These are phyloP conservation scores for Yarrowia yakushimensis DNA, from an alignment of 805 yeast genomes.

Conservation along the genomic window DNA sequence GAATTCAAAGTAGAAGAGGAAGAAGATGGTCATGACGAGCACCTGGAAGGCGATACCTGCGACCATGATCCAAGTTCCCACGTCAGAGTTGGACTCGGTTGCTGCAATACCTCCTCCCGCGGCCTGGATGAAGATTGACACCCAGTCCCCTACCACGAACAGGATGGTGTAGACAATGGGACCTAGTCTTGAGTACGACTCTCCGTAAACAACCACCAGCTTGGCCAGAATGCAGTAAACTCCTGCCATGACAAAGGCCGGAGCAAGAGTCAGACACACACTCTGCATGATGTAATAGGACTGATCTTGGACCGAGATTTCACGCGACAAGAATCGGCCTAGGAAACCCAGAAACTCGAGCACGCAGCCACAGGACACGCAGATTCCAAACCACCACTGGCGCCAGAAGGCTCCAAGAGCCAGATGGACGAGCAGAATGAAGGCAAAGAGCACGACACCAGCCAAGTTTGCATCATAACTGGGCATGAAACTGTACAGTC, in stretches of 20 bases:
- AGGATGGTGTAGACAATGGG: slow-evolving; percentile 60
- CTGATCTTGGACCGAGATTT: slow-evolving; percentile 31
- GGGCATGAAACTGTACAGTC: slow-evolving; percentile 9
- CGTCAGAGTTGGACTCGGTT: slow-evolving; percentile 38
- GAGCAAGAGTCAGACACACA: slow-evolving; percentile 68
- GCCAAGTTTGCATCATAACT: slow-evolving; percentile 44
- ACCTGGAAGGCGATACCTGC: slow-evolving; percentile 80
- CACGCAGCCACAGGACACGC: slow-evolving; percentile 39
- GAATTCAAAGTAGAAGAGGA: slow-evolving; percentile 49
- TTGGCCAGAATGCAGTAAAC: slow-evolving; percentile 70
- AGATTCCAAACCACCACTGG: slow-evolving; percentile 63
- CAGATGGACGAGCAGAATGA: slow-evolving; percentile 46
- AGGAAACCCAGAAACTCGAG: slow-evolving; percentile 49
- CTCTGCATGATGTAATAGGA: slow-evolving; percentile 59
- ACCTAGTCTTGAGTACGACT: slow-evolving; percentile 46
- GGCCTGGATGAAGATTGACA: slow-evolving; percentile 66
- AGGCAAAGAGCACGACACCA: slow-evolving; percentile 52
- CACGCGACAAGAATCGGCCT: slow-evolving; percentile 63
- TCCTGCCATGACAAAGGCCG: slow-evolving; percentile 81
- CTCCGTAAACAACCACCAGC: slow-evolving; percentile 55
- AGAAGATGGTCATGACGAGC: slow-evolving; percentile 59
- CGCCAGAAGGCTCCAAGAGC: slow-evolving; percentile 44
- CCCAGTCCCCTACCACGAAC: slow-evolving; percentile 62
- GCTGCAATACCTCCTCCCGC: slow-evolving; percentile 75
- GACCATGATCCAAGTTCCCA: slow-evolving; percentile 65